These are phyloP conservation scores for Aphanomyces astaci DNA, from an alignment of 352 stramenopile genomes.

Conservation along the genomic window DNA sequence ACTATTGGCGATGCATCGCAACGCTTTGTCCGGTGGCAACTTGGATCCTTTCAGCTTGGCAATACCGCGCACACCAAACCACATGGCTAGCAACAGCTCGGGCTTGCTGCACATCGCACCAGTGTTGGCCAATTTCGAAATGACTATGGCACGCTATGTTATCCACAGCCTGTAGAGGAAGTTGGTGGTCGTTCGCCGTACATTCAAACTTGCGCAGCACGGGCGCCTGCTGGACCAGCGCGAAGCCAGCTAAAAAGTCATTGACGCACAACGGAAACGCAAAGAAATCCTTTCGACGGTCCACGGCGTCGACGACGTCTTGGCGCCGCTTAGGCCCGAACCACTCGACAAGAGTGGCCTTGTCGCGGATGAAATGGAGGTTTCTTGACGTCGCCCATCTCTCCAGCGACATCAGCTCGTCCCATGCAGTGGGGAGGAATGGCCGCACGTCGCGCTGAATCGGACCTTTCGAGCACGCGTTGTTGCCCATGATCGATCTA, in stretches of 20 bases:
- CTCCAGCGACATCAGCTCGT: background rate
- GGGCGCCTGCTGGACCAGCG: background rate
- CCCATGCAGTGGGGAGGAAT: slow-evolving; percentile 1
- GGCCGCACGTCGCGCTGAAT: background rate
- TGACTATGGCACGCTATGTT: background rate
- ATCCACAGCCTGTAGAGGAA: background rate
- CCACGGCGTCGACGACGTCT: background rate
- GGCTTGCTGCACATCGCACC: slow-evolving; percentile 5
- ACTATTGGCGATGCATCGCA: background rate
- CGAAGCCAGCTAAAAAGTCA: slow-evolving; percentile 7
- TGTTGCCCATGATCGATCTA: background rate
- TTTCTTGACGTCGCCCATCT: background rate
- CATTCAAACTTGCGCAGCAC: background rate
- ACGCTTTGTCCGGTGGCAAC: background rate
- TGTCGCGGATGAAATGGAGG: background rate
- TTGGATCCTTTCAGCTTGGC: background rate
- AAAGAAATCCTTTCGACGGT: background rate
- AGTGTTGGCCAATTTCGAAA: slow-evolving; percentile 6
- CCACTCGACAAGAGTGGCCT: background rate
- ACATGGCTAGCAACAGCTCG: slow-evolving; percentile 13
- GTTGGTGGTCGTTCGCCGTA: background rate
- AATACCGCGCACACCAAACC: background rate
- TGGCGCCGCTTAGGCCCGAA: background rate
- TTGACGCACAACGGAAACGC: slow-evolving; percentile 1
- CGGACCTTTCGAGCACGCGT: background rate